phyloP scores from a whole-genome alignment of 2,329 filamentous ascomycete species.

The Fusarium sp. region DNA sequence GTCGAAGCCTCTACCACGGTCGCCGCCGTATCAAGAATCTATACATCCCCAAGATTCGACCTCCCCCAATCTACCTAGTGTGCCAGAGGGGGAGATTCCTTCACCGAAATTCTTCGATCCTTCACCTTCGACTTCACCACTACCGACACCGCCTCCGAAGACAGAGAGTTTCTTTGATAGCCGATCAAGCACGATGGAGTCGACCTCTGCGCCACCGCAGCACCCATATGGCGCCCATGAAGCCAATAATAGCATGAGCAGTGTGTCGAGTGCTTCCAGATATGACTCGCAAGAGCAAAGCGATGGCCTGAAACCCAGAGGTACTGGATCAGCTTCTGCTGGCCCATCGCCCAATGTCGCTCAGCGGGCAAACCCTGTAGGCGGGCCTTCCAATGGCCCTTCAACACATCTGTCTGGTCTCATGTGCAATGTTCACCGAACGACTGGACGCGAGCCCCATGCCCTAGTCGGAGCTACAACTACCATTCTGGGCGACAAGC shows the following conservation, averaged over 20 bases:
- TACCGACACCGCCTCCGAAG: constrained; percentile 23
- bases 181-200: constrained; percentile 61
- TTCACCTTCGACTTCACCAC: constrained; percentile 18
- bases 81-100: constrained; percentile 46
- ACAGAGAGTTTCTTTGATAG: constrained; percentile 56
- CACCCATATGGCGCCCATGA: constrained; percentile 51
- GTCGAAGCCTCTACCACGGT: constrained; percentile 65
- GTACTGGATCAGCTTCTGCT: constrained; percentile 63
- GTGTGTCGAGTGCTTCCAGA: constrained; percentile 52
- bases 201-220: constrained; percentile 48
- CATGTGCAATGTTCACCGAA: constrained; percentile 80
- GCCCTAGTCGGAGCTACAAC: constrained; percentile 95
- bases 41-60: constrained; percentile 47
- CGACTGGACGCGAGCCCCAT: constrained; percentile 90
- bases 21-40: constrained; percentile 51
- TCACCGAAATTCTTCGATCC: constrained; percentile 37
- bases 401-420: constrained; percentile 71
- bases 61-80: constrained; percentile 40
- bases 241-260: constrained; percentile 57
- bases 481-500: constrained; percentile 91
- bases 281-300: constrained; percentile 57
- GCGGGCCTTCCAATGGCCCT: constrained; percentile 57
- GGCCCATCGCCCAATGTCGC: constrained; percentile 65
- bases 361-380: constrained; percentile 49
- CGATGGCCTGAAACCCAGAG: constrained; percentile 62